Percentiles rank a stretch among this genome's conserved stretches.
Conservation (phyloP, 352 stramenopile species). For the Globisporangium nunn region DNA sequence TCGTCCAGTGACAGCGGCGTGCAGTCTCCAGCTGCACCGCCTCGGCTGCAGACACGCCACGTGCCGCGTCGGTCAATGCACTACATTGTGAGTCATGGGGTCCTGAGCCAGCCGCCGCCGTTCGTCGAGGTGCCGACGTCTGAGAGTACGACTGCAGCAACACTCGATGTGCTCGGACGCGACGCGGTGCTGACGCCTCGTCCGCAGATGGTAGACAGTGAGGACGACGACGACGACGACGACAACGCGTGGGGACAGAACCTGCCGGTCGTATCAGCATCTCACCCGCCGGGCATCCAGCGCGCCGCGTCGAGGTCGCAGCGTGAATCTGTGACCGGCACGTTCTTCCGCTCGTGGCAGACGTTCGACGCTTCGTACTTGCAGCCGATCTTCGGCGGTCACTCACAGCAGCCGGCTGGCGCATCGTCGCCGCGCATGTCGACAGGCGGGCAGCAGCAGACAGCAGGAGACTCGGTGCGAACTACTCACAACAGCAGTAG, state of each 20-base stretch:
- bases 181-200: conserved; percentile 53
- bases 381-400: conserved; percentile 75
- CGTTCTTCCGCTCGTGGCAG: conserved; percentile 77
- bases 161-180: conserved; percentile 20
- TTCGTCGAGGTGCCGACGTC: conserved; percentile 18
- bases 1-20: conserved; percentile 20
- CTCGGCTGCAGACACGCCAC: conserved; percentile 17
- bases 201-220: conserved; percentile 64
- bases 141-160: conserved; percentile 11
- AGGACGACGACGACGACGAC: conserved; percentile 29
- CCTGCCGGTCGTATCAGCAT: conserved; percentile 1
- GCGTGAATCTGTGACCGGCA: conserved; percentile 40
- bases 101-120: conserved; percentile 7
- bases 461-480: conserved; percentile 1
- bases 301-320: conserved; percentile 20
- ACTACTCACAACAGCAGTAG: conserved; percentile 1
- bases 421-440: conserved; percentile 7
- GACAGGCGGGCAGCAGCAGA: conserved; percentile 9
- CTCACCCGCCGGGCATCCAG: conserved; percentile 20
- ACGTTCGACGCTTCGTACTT: conserved; percentile 73
- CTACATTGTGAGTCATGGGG: conserved; percentile 37
- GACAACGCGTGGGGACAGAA: neutral
- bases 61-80: conserved; percentile 45
- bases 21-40: conserved; percentile 17
- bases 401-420: conserved; percentile 13